Evolutionary conservation across 1,139 yeast species (phyloP).

Genomic region (Pichia norvegensis): DNA sequence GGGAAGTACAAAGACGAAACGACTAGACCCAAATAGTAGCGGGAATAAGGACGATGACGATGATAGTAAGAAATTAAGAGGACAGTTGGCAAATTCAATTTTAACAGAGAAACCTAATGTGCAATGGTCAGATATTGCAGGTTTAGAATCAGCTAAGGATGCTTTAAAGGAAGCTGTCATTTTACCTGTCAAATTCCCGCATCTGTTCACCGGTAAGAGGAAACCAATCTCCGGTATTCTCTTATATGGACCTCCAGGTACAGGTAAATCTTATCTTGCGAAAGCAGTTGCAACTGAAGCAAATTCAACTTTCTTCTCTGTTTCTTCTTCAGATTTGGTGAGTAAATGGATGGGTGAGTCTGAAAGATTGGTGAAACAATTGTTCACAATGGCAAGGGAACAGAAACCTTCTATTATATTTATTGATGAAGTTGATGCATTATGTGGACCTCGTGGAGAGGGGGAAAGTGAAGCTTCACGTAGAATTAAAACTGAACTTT

Average conservation of each 20-base stretch:
- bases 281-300: slow-evolving; percentile 99
- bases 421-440: slow-evolving; percentile 96
- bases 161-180: slow-evolving; percentile 97
- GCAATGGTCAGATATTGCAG: slow-evolving; percentile 94
- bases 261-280: slow-evolving; percentile 94
- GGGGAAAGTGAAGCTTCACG: slow-evolving; percentile 96
- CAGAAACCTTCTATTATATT: slow-evolving; percentile 91
- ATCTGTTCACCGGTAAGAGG: slow-evolving; percentile 85
- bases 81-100: slow-evolving; percentile 89
- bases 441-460: slow-evolving; percentile 97
- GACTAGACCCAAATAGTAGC: slow-evolving; percentile 41
- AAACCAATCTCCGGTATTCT: slow-evolving; percentile 90
- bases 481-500: slow-evolving; percentile 89
- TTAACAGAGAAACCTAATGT: slow-evolving; percentile 90
- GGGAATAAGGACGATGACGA: slow-evolving; percentile 66
- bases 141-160: slow-evolving; percentile 90
- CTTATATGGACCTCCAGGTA: slow-evolving; percentile 97
- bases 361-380: slow-evolving; percentile 88
- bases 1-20: slow-evolving; percentile 56
- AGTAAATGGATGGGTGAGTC: slow-evolving; percentile 99
- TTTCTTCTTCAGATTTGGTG: slow-evolving; percentile 88
- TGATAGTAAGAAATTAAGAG: slow-evolving; percentile 80
- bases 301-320: slow-evolving; percentile 90
- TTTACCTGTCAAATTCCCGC: slow-evolving; percentile 90
- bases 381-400: slow-evolving; percentile 93